A percentile compares a stretch with the other conserved stretches of the same genome.
Conservation (phyloP, 345 rosid genomes). For the Syzygium jambos region DNA sequence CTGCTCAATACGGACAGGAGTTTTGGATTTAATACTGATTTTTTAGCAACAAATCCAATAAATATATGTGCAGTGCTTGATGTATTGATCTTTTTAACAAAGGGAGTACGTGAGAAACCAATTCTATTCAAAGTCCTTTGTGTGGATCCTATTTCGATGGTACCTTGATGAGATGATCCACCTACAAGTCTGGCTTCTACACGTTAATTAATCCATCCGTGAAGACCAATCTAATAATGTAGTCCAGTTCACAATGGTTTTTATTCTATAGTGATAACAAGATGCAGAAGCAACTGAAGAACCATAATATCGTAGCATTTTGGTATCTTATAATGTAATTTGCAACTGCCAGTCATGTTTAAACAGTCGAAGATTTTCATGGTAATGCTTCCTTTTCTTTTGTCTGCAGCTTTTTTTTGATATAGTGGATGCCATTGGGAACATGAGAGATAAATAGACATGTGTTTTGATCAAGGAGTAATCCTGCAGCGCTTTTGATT, state of each 20-base stretch:
- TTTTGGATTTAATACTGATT: neutral
- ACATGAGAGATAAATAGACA: neutral
- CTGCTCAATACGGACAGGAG: neutral
- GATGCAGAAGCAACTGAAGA: neutral
- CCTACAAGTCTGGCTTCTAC: neutral
- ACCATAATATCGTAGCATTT: neutral
- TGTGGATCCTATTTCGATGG: neutral
- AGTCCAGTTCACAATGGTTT: neutral
- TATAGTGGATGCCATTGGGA: neutral
- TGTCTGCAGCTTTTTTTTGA: neutral
- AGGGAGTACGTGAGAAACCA: neutral
- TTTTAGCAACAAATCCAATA: neutral
- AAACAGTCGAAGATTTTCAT: neutral
- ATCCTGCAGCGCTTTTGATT: neutral
- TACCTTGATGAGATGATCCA: neutral
- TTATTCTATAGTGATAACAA: neutral
- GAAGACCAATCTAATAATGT: neutral
- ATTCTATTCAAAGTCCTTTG: neutral
- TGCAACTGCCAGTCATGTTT: neutral
- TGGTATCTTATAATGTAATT: neutral
- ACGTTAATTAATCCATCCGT: neutral
- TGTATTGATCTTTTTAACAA: neutral
- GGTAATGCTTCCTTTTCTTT: neutral
- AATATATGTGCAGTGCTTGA: neutral
- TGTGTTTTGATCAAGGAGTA: neutral